These are phyloP conservation scores for Mortierella antarctica DNA, from an alignment of 192 early-diverging fungal genomes.

Conservation along the genomic window DNA sequence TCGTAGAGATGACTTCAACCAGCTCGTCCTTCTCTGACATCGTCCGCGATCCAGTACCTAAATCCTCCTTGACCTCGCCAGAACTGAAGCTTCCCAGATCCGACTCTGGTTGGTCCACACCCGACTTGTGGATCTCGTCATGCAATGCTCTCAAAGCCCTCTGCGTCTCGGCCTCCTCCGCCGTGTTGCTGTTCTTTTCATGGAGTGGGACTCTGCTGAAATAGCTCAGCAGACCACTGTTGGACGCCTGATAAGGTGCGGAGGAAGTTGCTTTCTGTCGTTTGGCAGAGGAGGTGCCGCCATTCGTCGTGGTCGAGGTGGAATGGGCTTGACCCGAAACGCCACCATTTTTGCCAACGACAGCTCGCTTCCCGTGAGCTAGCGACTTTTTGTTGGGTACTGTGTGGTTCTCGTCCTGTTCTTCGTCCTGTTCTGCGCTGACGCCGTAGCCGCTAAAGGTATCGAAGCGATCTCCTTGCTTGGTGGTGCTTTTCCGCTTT, in stretches of 20 bases:
- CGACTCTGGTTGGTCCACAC: not conserved
- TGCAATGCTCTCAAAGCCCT: not conserved
- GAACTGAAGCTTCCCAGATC: too few relatives aligned
- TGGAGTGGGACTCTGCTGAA: conserved; percentile 10
- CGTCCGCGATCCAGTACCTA: too few relatives aligned
- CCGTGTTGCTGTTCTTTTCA: not conserved
- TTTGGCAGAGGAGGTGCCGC: conserved; percentile 8
- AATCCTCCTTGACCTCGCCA: too few relatives aligned
- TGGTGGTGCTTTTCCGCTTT: conserved; percentile 16
- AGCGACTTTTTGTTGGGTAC: not conserved
- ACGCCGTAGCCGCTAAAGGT: conserved; percentile 15
- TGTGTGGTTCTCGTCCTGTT: conserved; percentile 27
- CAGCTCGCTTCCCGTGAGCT: not conserved
- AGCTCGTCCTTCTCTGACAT: too few relatives aligned
- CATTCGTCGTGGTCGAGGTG: not conserved
- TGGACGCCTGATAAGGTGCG: not conserved
- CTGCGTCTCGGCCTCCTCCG: not conserved
- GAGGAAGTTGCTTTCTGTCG: conserved; percentile 13
- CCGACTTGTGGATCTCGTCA: not conserved
- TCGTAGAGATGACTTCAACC: too few relatives aligned
- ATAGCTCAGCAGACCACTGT: conserved; percentile 9
- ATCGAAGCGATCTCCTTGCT: not conserved
- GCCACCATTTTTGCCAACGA: not conserved
- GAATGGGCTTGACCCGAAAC: not conserved
- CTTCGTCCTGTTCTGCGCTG: not conserved